Evolutionary conservation across 306 rosid species (phyloP), one percentile per base, ranked within the genome.

Genomic region (Quercus berberidifolia): DNA sequence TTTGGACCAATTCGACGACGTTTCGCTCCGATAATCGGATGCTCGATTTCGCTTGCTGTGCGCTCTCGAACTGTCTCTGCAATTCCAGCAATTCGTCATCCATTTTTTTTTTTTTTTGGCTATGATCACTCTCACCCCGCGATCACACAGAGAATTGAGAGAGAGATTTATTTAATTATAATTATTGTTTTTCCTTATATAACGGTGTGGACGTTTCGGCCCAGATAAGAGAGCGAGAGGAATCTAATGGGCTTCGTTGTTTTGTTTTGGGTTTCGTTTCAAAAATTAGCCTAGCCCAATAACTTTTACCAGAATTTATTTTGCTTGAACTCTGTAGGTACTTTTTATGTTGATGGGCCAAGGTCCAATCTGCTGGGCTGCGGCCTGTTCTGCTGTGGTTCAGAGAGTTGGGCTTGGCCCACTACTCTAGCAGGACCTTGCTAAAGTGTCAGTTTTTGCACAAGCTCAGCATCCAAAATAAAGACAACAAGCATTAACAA

Each of bases 11-110:
- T 86, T 96, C 99, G 82, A 96, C 98, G 77, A 96, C 96, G 85
- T 96, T 96, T 82, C 99, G 89, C 55, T 96, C 98, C 78, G 99
- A 96, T 78, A 96, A 87, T 54, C 98, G 91, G 72, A 93, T 83
- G 89, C 91, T 96, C 5, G 99, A 96, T 78, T 96, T 93, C 12
- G 91, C 99, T 76, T 96, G 91, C 89, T 96, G 99, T 4, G 97
- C 99, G 82, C 85, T 93, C 85, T 93, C 98, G 86, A 96, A 96
- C 78, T 93, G 99, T 57, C 92, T 76, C 90, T 96, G 99, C 76
- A 96, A 83, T 82, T 93, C 96, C 25, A 93, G 89, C 91, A 96
- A 83, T 91, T 95, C 99, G 76, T 89, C 92, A 73, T 96, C 99
- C 98, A 96, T 95, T 13, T 28, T 67, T 46, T 67, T 11, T 7